These are phyloP conservation scores for Trichophyton verrucosum DNA, from an alignment of 2,329 filamentous ascomycete genomes.

Conservation along the genomic window DNA sequence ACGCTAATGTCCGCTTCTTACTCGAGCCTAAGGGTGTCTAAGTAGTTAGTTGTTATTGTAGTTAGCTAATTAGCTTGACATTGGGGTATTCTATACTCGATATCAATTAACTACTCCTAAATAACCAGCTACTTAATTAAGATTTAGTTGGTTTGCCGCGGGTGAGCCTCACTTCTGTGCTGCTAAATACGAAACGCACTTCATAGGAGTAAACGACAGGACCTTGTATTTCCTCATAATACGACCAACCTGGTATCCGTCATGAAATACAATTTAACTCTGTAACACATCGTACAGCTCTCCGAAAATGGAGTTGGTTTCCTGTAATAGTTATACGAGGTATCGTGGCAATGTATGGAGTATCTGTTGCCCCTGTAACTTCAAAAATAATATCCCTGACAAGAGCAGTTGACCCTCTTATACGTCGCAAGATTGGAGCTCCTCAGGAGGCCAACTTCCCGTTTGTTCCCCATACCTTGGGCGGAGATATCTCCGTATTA, in stretches of 20 bases:
- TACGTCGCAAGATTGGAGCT: not conserved
- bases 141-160: not conserved
- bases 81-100: not conserved
- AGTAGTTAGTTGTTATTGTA: not conserved
- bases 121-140: not conserved
- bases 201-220: not conserved
- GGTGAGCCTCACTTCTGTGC: not conserved
- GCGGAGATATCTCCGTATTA: too few species aligned
- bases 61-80: not conserved
- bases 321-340: not conserved
- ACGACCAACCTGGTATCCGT: not conserved
- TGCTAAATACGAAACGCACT: not conserved
- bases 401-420: not conserved
- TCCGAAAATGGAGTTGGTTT: too few species aligned
- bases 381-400: not conserved
- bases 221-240: not conserved
- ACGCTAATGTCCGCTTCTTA: too few species aligned
- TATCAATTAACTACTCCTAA: not conserved
- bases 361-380: not conserved
- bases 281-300: not conserved
- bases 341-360: not conserved
- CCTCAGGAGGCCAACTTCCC: not conserved
- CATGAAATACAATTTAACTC: not conserved
- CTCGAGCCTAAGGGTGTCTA: too few species aligned
- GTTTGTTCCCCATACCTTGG: not conserved